Evolutionary conservation across 176 grass and related monocot species (phyloP).

Genomic region (Poa pratensis): DNA sequence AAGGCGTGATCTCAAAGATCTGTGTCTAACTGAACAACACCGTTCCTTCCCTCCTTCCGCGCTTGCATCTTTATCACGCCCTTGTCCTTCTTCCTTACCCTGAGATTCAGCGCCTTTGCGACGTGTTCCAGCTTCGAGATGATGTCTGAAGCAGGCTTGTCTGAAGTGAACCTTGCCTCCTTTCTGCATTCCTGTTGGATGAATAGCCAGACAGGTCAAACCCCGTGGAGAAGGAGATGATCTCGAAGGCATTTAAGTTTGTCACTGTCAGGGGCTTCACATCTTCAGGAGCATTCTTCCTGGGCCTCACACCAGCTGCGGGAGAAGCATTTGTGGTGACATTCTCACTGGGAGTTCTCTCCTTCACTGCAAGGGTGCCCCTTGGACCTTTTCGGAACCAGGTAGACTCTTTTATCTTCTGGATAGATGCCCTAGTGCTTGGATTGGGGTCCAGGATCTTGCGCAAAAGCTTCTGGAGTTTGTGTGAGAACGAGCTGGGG

Average conservation of each 20-base stretch:
- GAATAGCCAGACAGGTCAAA: conserved; percentile 79
- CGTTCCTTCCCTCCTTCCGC: conserved; percentile 71
- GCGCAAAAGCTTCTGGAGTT: conserved; percentile 61
- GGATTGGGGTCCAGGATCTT: conserved; percentile 86
- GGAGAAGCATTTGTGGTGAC: conserved; percentile 6
- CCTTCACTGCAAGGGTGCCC: conserved; percentile 37
- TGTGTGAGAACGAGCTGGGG: conserved; percentile 68
- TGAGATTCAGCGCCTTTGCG: conserved; percentile 62
- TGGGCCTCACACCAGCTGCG: conserved; percentile 23
- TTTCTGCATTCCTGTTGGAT: conserved; percentile 52
- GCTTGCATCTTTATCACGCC: conserved; percentile 67
- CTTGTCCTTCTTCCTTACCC: conserved; percentile 73
- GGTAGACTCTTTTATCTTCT: conserved; percentile 73
- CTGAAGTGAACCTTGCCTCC: conserved; percentile 74
- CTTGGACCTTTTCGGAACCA: conserved; percentile 77
- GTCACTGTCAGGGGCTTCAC: conserved; percentile 41
- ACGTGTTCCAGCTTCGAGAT: conserved; percentile 62
- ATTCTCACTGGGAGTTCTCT: conserved; percentile 37
- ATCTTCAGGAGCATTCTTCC: conserved; percentile 39
- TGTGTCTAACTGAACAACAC: conserved; percentile 58
- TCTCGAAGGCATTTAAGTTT: conserved; percentile 83
- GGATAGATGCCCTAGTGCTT: conserved; percentile 62
- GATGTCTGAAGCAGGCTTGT: conserved; percentile 59
- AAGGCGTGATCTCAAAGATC: conserved; percentile 70
- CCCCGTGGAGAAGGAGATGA: conserved; percentile 74